Evolutionary conservation across 2,329 filamentous ascomycete species (phyloP).

Genomic region (Epicoccum sorghinum): DNA sequence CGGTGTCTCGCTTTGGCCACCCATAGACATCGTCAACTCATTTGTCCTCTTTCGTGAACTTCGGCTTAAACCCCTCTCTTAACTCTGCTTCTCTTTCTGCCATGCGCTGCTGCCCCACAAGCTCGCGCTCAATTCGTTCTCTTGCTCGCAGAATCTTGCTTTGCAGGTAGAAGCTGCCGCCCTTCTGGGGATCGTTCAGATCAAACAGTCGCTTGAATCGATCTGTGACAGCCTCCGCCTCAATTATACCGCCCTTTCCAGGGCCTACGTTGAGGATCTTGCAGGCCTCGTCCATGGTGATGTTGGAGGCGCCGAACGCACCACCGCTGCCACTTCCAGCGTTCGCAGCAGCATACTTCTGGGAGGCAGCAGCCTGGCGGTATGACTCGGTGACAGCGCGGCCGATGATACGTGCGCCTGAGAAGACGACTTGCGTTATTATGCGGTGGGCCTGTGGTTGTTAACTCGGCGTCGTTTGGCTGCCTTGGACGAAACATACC

Average conservation of each 20-base stretch:
- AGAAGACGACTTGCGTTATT: slow-evolving; percentile 90
- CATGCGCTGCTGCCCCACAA: slow-evolving; percentile 73
- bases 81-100: slow-evolving; percentile 77
- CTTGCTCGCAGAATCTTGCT: slow-evolving; percentile 93
- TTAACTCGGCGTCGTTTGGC: slow-evolving; percentile 26
- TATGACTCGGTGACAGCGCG: slow-evolving; percentile 94
- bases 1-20: not conserved
- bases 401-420: slow-evolving; percentile 88
- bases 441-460: slow-evolving; percentile 81
- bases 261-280: slow-evolving; percentile 96
- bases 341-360: slow-evolving; percentile 77
- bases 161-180: slow-evolving; percentile 96
- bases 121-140: slow-evolving; percentile 89
- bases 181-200: slow-evolving; percentile 90
- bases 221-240: slow-evolving; percentile 79
- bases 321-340: slow-evolving; percentile 54
- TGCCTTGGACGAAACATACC: slow-evolving; percentile 19
- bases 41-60: slow-evolving; percentile 80
- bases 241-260: slow-evolving; percentile 76
- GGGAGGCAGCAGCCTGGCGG: slow-evolving; percentile 89
- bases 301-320: slow-evolving; percentile 69
- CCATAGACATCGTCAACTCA: not conserved
- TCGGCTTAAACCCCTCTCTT: slow-evolving; percentile 89
- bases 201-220: slow-evolving; percentile 96
- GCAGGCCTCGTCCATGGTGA: slow-evolving; percentile 95